phyloP scores from a whole-genome alignment of 768 basidiomycete species.

The Rhodosporidiobolus odoratus region DNA sequence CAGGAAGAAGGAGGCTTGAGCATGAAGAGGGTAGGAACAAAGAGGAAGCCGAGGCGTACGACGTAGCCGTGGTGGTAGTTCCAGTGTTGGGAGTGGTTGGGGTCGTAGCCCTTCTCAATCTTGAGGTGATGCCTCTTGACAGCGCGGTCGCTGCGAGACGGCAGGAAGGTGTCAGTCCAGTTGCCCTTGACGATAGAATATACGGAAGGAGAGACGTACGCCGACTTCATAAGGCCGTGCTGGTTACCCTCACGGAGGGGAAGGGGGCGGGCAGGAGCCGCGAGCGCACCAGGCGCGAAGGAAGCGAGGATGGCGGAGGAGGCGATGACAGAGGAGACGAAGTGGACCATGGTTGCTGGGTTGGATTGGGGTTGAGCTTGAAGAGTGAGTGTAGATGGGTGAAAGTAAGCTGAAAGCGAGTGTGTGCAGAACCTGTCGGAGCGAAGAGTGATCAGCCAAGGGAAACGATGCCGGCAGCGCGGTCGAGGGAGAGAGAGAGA shows the following conservation, averaged over 20 bases:
- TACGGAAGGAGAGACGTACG: neutral
- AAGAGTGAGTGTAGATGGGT: neutral
- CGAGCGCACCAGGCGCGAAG: slow-evolving; percentile 32
- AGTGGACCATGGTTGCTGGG: slow-evolving; percentile 23
- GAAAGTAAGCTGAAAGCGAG: neutral
- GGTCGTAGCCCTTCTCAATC: slow-evolving; percentile 10
- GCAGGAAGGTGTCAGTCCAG: neutral
- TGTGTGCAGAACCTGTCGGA: slow-evolving; percentile 8
- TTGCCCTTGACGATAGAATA: neutral
- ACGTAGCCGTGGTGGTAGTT: slow-evolving; percentile 21
- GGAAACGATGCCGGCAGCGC: neutral
- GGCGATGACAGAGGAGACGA: slow-evolving; percentile 11
- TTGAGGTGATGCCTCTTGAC: slow-evolving; percentile 27
- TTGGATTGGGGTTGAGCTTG: neutral
- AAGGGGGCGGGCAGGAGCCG: slow-evolving; percentile 20
- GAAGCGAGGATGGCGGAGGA: slow-evolving; percentile 17
- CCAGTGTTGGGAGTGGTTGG: slow-evolving; percentile 25
- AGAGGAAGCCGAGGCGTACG: neutral
- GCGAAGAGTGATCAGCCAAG: neutral
- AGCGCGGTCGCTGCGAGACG: slow-evolving; percentile 1
- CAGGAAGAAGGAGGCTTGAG: neutral
- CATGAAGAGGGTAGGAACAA: neutral
- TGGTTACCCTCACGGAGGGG: slow-evolving; percentile 21
- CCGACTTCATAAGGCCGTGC: slow-evolving; percentile 18
- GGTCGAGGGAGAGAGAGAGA: too few relatives aligned